Percentiles rank a stretch among this genome's conserved stretches.
phyloP scores from a whole-genome alignment of 2,329 filamentous ascomycete genomes.

The Didymella segeticola region DNA sequence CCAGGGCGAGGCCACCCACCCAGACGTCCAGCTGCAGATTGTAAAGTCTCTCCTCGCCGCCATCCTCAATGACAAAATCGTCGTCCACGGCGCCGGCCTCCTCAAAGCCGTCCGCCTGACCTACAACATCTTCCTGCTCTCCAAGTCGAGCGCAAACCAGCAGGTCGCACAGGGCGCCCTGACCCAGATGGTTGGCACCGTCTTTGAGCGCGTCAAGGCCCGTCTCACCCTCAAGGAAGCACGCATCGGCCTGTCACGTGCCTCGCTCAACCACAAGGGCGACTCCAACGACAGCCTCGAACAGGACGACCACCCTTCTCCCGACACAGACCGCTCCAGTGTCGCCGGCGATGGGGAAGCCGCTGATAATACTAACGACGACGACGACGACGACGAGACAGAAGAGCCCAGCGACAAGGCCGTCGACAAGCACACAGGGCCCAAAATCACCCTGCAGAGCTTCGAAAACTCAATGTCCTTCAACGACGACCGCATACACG shows the following conservation, averaged over 20 bases:
- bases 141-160: conserved; percentile 91
- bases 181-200: conserved; percentile 98
- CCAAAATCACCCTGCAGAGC: conserved; percentile 71
- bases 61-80: conserved; percentile 97
- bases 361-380: no score
- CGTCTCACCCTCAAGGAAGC: conserved; percentile 87
- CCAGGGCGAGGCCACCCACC: conserved; percentile 90
- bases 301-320: conserved; percentile 31
- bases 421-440: conserved; percentile 57
- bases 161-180: conserved; percentile 96
- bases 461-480: conserved; percentile 72
- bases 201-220: conserved; percentile 92
- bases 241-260: conserved; percentile 63
- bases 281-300: conserved; percentile 42
- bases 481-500: conserved; percentile 69
- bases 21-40: conserved; percentile 95
- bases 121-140: conserved; percentile 98
- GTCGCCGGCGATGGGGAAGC: conserved; percentile 50
- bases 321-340: conserved; percentile 33
- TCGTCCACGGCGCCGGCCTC: conserved; percentile 94
- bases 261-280: conserved; percentile 48
- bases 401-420: conserved; percentile 53
- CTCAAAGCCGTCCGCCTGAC: conserved; percentile 97
- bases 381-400: conserved; percentile 39
- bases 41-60: conserved; percentile 96